A percentile compares a stretch with the other conserved stretches of the same genome.
Conservation (phyloP, 169 alveolate genomes). For the Cryptosporidium felis region DNA sequence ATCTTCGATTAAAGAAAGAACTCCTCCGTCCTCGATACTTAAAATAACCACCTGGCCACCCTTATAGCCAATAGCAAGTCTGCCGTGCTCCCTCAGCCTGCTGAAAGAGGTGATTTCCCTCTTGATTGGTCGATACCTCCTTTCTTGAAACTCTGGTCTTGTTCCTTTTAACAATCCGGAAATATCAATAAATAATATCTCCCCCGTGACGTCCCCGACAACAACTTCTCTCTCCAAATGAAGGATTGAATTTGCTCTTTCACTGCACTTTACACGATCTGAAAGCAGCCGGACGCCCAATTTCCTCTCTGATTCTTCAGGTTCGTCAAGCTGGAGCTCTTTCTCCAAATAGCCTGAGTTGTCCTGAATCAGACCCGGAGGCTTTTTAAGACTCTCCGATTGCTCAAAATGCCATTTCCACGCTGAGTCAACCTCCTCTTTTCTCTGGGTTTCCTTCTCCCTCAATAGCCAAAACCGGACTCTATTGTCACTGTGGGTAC, state of each 20-base stretch:
- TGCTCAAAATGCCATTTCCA: no score
- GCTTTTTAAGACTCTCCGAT: no score
- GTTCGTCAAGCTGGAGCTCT: no score
- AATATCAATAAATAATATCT: neutral
- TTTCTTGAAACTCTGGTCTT: neutral
- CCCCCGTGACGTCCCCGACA: neutral
- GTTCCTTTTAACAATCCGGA: neutral
- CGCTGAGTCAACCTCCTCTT: no score
- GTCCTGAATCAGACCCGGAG: no score
- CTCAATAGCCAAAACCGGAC: conserved; percentile 17
- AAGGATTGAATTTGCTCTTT: neutral
- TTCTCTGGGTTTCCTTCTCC: no score
- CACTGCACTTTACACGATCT: neutral
- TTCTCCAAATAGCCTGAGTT: no score
- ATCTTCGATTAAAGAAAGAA: neutral
- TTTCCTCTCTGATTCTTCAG: no score
- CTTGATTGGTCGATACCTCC: neutral
- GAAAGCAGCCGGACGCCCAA: neutral
- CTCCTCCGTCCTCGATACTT: neutral
- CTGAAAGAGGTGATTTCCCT: neutral
- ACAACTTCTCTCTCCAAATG: neutral
- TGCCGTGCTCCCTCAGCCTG: neutral
- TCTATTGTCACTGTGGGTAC: conserved; percentile 26
- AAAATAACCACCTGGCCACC: neutral
- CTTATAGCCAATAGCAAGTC: conserved; percentile 18